These are phyloP conservation scores for Sporothrix protearum DNA, from an alignment of 2,329 filamentous ascomycete species.

Conservation along the genomic window DNA sequence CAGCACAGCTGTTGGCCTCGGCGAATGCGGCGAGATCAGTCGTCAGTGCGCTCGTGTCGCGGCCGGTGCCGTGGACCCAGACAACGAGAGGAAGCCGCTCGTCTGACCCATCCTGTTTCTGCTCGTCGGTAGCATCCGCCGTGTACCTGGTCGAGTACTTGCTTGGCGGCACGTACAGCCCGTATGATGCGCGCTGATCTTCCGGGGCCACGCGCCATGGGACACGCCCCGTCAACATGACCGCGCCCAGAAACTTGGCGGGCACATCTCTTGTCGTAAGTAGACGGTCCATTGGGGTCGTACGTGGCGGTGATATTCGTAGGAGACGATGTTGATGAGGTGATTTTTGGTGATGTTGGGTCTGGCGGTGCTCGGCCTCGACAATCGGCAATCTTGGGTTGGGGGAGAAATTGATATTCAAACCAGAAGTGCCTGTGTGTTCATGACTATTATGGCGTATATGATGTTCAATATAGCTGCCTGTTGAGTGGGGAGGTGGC, in stretches of 20 bases:
- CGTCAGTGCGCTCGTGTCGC: background rate
- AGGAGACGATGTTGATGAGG: background rate
- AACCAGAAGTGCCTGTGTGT: no score
- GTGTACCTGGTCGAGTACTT: conserved; percentile 4
- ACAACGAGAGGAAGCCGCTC: background rate
- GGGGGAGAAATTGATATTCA: no score
- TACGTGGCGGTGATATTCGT: background rate
- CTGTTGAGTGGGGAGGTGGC: background rate
- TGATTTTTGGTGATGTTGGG: background rate
- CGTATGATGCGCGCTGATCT: conserved; percentile 6
- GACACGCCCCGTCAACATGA: conserved; percentile 4
- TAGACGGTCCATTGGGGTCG: background rate
- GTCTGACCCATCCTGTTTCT: background rate
- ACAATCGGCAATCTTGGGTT: no score
- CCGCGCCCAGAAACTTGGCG: background rate
- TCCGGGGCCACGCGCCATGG: conserved; percentile 6
- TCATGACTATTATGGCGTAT: no score
- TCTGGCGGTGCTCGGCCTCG: no score
- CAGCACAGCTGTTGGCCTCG: conserved; percentile 10
- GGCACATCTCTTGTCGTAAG: conserved; percentile 10
- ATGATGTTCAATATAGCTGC: background rate
- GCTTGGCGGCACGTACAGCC: background rate
- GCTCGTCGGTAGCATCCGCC: background rate
- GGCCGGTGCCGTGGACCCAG: conserved; percentile 13
- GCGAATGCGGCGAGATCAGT: background rate